phyloP scores from a whole-genome alignment of 2,329 filamentous ascomycete species.

The Xylaria sp. region DNA sequence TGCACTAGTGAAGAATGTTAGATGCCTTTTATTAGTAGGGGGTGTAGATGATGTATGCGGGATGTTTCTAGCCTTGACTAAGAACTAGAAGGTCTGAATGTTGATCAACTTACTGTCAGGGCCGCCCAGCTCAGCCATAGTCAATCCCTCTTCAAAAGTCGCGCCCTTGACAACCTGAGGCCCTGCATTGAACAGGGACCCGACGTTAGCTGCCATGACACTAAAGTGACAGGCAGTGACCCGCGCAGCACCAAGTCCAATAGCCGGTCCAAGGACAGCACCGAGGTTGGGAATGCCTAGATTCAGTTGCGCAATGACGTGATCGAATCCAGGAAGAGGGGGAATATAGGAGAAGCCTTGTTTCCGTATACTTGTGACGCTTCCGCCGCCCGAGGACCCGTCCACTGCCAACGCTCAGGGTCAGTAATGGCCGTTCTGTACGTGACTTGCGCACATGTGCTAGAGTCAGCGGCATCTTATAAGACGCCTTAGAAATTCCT shows the following conservation, averaged over 20 bases:
- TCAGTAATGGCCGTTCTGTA: neutral
- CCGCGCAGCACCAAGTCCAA: constrained; percentile 37
- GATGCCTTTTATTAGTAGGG: neutral
- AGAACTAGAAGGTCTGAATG: neutral
- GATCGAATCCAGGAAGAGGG: constrained; percentile 33
- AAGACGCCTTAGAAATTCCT: neutral
- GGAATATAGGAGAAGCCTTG: constrained; percentile 35
- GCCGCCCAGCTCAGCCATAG: constrained; percentile 32
- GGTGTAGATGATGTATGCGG: neutral
- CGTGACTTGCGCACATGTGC: neutral
- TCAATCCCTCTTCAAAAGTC: constrained; percentile 36
- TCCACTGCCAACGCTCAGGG: constrained; percentile 18
- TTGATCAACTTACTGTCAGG: constrained; percentile 27
- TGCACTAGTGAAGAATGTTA: constrained; percentile 29
- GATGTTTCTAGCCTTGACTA: neutral
- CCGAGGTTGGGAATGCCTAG: constrained; percentile 37
- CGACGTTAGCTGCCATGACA: constrained; percentile 35
- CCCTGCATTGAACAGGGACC: constrained; percentile 35
- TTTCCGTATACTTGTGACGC: constrained; percentile 32
- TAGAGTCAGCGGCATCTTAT: neutral
- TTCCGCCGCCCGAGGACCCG: constrained; percentile 36
- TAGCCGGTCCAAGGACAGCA: constrained; percentile 35
- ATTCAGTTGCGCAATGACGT: constrained; percentile 35
- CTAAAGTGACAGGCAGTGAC: constrained; percentile 36
- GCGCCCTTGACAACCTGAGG: constrained; percentile 34